Base-by-base conservation (phyloP, 23 red algal species). In the Chondrus crispus region DNA sequence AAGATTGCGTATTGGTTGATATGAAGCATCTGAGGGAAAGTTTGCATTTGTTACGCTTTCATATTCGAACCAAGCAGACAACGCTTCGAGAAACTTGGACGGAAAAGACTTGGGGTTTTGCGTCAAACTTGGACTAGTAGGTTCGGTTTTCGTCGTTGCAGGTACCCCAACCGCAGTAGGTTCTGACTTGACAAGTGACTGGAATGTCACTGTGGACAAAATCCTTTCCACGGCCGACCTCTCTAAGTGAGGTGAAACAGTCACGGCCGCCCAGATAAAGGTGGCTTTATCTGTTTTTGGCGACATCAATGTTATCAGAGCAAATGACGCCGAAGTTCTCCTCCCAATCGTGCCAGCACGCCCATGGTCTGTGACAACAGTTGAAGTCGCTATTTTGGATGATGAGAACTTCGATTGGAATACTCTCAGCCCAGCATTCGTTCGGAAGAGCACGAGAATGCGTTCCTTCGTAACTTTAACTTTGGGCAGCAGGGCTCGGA, bases 391-490 rank as follows among this genome's bases (percentile, higher is more conserved):
- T 24, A 77, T 38, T 26, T 48, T 37, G 38, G 71, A 26, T 37
- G 28, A 8, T 10, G 10, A 24, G 7, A 77, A 77, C 8, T 77
- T 20, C 19, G 26, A 26, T 38, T 77, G 71, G 38, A 77, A 77
- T 77, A 20, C 43, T 11, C 26, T 46, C 29, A 77, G 71, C 37
- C 32, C 10, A 14, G 13, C 16, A 77, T 46, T 77, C 13, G 71
- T 77, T 77, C 71, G 71, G 43, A 77, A 77, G 10, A 77, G 38
- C 10, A 77, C 71, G 11, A 77, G 71, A 77, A 77, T 77, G 22
- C 38, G 71, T 37, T 77, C 16, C 20, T 48, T 48, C 37, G 10
- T 77, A n/a, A 26, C 20, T 47, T 38, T 26, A 42, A 48, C 44
- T 11, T 35, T 40, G 28, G 37, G 37, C 38, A 77, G 38, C 32